Evolutionary conservation across 257 asterid genomes (phyloP), one percentile per base, ranked within the genome.

Genomic region (Mitragyna speciosa): DNA sequence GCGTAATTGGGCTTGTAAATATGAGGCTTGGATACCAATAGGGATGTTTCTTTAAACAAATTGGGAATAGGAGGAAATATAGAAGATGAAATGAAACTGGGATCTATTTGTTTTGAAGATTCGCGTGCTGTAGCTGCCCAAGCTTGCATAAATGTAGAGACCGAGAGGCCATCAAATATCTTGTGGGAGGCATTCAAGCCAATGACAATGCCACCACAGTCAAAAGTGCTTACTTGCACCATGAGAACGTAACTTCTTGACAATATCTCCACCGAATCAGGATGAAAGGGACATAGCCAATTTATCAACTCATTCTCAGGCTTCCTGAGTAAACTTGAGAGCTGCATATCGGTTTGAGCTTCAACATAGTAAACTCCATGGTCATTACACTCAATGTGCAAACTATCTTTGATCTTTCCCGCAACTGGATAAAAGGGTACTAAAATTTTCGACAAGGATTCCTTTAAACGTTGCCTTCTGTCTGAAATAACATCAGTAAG

Each of bases 181-280:
- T 76, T 76, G 54, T 76, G 80, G 6, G 80, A 76, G 28, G 64
- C n/a, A 31, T n/a, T 22, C 16, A 61, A 5, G 43, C 72, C 61
- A 48, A 76, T 76, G 4, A 31, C 80, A 76, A 76, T 48, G 9
- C 80, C 80, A 12, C 80, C 80, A 64, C 80, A 76, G 11, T 36
- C 52, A 45, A 76, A 76, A 5, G 24, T 28, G 56, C 19, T 76
- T 24, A 64, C 64, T 76, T 76, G 80, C 28, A 64, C 47, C 80
- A 76, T 76, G 47, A 52, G 12, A 31, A 47, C 10, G 19, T 47
- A 16, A 47, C n/a, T 28, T 61, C 24, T 43, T 28, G 45, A 45
- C 14, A 76, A 54, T 12, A 66, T 20, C 17, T 61, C 41, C 36
- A 11, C n/a, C 7, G 63, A 24, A 9, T 22, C 61, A n/a, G 73